A percentile compares a stretch with the other conserved stretches of the same genome.
These are phyloP conservation scores for Calonectria pteridis DNA, from an alignment of 2,329 filamentous ascomycete genomes.

Conservation along the genomic window DNA sequence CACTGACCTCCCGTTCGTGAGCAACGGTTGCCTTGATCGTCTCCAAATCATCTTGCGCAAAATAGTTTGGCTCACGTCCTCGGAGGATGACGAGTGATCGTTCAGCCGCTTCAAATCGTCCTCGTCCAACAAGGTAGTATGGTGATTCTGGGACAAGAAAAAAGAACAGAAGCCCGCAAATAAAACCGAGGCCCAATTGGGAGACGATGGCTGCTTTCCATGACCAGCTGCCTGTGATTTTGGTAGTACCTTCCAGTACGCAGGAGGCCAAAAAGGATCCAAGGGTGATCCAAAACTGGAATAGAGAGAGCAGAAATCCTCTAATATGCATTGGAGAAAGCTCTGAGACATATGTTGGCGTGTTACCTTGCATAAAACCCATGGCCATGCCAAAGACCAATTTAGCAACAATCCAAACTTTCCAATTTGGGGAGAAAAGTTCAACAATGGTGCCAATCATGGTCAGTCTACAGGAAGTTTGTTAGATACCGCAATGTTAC, in stretches of 20 bases:
- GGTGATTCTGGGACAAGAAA: not conserved
- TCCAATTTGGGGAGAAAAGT: not conserved
- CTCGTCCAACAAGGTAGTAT: not conserved
- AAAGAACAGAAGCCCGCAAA: not conserved
- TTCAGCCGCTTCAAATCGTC: not conserved
- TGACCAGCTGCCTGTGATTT: not conserved
- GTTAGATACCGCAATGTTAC: not conserved
- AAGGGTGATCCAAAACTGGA: not conserved
- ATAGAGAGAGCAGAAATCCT: not conserved
- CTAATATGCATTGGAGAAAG: not conserved
- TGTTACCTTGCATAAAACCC: slow-evolving; percentile 1
- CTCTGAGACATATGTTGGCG: not conserved
- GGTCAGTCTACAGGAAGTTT: not conserved
- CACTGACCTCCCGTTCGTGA: not conserved
- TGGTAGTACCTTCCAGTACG: not conserved
- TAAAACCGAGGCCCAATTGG: not conserved
- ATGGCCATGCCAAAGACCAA: not conserved
- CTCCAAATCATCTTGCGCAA: not conserved
- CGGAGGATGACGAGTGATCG: not conserved
- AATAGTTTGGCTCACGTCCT: not conserved
- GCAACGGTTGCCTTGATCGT: not conserved
- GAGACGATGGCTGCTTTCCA: not conserved
- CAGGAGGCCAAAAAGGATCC: not conserved
- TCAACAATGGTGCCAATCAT: not conserved
- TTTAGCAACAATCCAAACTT: not conserved